Evolutionary conservation across 345 rosid genomes (phyloP).

Genomic region (Erodium maritimum): DNA sequence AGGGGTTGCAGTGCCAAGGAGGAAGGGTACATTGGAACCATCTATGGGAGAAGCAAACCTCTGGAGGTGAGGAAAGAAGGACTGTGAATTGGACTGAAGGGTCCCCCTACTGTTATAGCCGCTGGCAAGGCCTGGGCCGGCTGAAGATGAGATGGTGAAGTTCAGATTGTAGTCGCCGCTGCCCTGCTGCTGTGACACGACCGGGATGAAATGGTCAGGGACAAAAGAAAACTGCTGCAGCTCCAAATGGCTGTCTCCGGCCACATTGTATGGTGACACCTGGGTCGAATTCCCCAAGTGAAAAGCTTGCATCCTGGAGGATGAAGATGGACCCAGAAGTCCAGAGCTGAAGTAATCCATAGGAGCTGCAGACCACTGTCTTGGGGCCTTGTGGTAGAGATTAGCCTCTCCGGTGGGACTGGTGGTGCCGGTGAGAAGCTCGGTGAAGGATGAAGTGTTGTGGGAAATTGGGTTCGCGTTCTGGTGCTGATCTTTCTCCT

Average conservation of each 20-base stretch:
- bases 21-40: constrained; percentile 59
- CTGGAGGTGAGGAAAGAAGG: constrained; percentile 59
- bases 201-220: constrained; percentile 67
- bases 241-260: constrained; percentile 19
- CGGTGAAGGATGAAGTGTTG: constrained; percentile 50
- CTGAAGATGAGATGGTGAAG: constrained; percentile 57
- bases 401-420: no score
- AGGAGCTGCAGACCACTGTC: constrained; percentile 11
- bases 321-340: constrained; percentile 27
- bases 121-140: constrained; percentile 33
- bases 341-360: constrained; percentile 57
- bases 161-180: constrained; percentile 55
- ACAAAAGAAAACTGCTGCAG: constrained; percentile 38
- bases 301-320: constrained; percentile 5
- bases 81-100: constrained; percentile 99
- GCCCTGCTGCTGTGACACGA: constrained; percentile 13
- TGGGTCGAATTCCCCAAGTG: constrained; percentile 27
- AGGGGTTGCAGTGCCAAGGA: constrained; percentile 41
- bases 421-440: constrained; percentile 45
- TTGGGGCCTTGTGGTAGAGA: no score
- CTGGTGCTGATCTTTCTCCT: constrained; percentile 31
- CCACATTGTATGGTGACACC: constrained; percentile 21
- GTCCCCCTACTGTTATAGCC: constrained; percentile 95
- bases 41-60: constrained; percentile 50
- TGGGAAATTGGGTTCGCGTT: constrained; percentile 32